Evolutionary conservation across 345 rosid genomes (phyloP), one percentile per base, ranked within the genome.

Genomic region (Reutealis trisperma): DNA sequence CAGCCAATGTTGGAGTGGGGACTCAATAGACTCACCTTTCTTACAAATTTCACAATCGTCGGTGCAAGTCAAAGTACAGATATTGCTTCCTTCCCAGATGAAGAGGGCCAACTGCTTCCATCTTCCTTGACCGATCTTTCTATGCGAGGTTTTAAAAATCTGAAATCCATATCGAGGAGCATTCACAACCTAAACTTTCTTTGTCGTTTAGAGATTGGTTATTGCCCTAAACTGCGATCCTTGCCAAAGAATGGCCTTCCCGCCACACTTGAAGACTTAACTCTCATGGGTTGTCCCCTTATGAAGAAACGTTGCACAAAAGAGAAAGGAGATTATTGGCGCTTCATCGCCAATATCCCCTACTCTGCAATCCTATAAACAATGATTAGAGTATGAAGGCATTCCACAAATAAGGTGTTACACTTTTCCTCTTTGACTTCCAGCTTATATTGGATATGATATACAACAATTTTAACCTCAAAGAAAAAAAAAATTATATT

Each of bases 321-420:
- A 27, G 70, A 62, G 73, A 77, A 63, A 70, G 86, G 86, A 71
- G 49, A 45, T 1, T 68, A 69, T 63, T 70, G 83, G 78, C 47
- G 63, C 37, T n/a, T 63, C 45, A 73, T 79, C 34, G 74, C 67
- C 18, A 60, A 15, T 52, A 71, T 83, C 52, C 83, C 81, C 72
- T 21, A 2, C 21, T 30, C 64, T 9, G 32, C 2, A 45, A 47
- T 62, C 19, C 1, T 12, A 1, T 47, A 12, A 8, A 41, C 25
- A 42, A 12, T 67, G 42, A 2, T 22, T 24, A 14, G 14, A 7
- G 11, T 11, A 14, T 16, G 52, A 47, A 47, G 52, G 52, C 12
- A 47, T 6, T 10, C 13, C 52, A 5, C 52, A 47, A 47, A 47
- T 47, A 42, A 42, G 45, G 45, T 42, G 7, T 42, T 42, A 42